These are phyloP conservation scores for Cylindricascospora bacillispora DNA, from an alignment of 1,139 yeast genomes.

Conservation along the genomic window DNA sequence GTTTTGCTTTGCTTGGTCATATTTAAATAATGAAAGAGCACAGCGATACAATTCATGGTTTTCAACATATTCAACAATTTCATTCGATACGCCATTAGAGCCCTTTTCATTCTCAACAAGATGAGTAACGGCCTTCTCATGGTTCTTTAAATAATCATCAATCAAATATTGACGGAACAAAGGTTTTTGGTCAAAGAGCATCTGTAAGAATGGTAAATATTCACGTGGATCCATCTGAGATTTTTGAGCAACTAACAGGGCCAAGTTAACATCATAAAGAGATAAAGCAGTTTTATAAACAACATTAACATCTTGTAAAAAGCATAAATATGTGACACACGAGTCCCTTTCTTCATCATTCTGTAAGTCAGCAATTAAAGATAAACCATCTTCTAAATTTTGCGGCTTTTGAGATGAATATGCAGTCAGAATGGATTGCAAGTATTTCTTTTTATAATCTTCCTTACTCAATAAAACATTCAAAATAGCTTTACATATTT, in stretches of 20 bases:
- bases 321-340: slow-evolving; percentile 71
- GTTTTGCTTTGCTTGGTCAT: slow-evolving; percentile 44
- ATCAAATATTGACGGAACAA: slow-evolving; percentile 62
- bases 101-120: slow-evolving; percentile 34
- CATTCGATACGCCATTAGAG: slow-evolving; percentile 33
- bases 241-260: slow-evolving; percentile 82
- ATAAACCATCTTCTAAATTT: slow-evolving; percentile 61
- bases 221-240: slow-evolving; percentile 98
- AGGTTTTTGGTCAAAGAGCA: slow-evolving; percentile 54
- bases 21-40: slow-evolving; percentile 53
- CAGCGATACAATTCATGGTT: slow-evolving; percentile 60
- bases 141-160: slow-evolving; percentile 63
- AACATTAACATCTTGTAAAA: slow-evolving; percentile 78
- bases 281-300: slow-evolving; percentile 74
- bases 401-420: slow-evolving; percentile 90
- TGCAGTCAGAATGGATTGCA: slow-evolving; percentile 79
- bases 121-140: slow-evolving; percentile 56
- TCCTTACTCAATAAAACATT: slow-evolving; percentile 38
- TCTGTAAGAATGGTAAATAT: slow-evolving; percentile 81
- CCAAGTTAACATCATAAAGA: slow-evolving; percentile 66
- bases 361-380: slow-evolving; percentile 39
- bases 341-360: slow-evolving; percentile 45
- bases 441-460: slow-evolving; percentile 42
- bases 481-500: slow-evolving; percentile 61
- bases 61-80: slow-evolving; percentile 56